Evolutionary conservation across 2,329 filamentous ascomycete genomes (phyloP).

Genomic region (Leptographium radiaticola): DNA sequence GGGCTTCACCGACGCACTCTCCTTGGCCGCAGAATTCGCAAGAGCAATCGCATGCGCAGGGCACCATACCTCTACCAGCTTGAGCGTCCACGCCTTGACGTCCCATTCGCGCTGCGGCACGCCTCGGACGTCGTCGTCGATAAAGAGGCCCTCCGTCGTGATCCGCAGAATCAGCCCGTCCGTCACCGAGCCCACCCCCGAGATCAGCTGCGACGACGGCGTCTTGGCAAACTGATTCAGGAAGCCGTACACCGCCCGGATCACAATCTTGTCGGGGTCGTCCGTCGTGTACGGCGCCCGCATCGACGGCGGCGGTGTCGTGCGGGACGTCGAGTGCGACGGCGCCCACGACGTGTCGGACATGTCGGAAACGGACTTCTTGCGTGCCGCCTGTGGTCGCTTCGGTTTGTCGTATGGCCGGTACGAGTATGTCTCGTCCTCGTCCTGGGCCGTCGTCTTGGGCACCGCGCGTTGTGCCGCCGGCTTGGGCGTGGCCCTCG

Average conservation of each 20-base stretch:
- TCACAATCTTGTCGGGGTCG: constrained; percentile 91
- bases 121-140: constrained; percentile 85
- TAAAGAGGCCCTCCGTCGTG: constrained; percentile 87
- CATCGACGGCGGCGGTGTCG: constrained; percentile 68
- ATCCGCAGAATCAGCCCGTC: constrained; percentile 88
- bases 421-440: constrained; percentile 58
- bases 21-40: constrained; percentile 23
- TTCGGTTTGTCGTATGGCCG: constrained; percentile 64
- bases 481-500: constrained; percentile 1
- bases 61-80: constrained; percentile 80
- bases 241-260: constrained; percentile 85
- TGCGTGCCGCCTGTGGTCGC: constrained; percentile 32
- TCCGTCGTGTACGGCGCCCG: constrained; percentile 72
- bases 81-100: constrained; percentile 95
- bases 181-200: constrained; percentile 72
- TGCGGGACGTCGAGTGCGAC: constrained; percentile 71
- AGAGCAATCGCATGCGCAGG: constrained; percentile 46
- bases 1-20: constrained; percentile 20
- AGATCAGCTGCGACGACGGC: constrained; percentile 82
- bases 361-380: constrained; percentile 55
- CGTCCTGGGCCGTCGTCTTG: constrained; percentile 14
- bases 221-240: constrained; percentile 78
- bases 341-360: constrained; percentile 82
- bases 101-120: constrained; percentile 98
- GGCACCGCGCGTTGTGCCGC: constrained; percentile 17